Conservation (phyloP, 1,284 basidiomycete genomes). For the Pseudozyma thailandica region DNA sequence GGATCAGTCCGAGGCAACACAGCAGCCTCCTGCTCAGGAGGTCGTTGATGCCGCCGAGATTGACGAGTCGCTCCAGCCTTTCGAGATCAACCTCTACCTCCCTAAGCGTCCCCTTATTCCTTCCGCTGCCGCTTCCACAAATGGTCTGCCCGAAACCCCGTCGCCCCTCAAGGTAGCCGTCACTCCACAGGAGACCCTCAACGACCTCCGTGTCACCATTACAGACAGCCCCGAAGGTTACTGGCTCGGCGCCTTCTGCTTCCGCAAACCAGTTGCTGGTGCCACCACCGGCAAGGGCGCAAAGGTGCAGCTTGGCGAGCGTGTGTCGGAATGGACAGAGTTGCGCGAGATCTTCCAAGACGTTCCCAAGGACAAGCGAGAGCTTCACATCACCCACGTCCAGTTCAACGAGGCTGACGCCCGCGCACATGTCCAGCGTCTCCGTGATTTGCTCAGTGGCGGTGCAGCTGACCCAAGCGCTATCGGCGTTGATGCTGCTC, state of each 20-base stretch:
- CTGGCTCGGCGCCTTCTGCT: slow-evolving; percentile 67
- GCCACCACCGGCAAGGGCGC: slow-evolving; percentile 25
- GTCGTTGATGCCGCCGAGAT: slow-evolving; percentile 21
- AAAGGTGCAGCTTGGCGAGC: slow-evolving; percentile 49
- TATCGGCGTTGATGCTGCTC: slow-evolving; percentile 70
- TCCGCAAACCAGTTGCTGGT: slow-evolving; percentile 47
- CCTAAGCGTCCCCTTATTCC: slow-evolving; percentile 64
- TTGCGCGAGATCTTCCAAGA: slow-evolving; percentile 61
- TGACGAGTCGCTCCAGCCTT: slow-evolving; percentile 56
- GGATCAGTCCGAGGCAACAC: slow-evolving; percentile 13
- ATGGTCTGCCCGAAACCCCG: slow-evolving; percentile 64
- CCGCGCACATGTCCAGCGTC: slow-evolving; percentile 70
- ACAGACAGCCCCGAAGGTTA: slow-evolving; percentile 66
- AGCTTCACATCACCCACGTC: slow-evolving; percentile 67
- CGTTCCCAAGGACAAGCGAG: slow-evolving; percentile 54
- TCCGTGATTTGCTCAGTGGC: slow-evolving; percentile 71
- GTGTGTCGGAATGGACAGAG: slow-evolving; percentile 63
- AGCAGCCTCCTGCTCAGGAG: slow-evolving; percentile 5
- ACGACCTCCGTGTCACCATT: slow-evolving; percentile 65
- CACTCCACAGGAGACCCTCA: slow-evolving; percentile 65
- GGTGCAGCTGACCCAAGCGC: slow-evolving; percentile 69
- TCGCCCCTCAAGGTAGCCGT: slow-evolving; percentile 64
- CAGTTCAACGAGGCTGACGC: slow-evolving; percentile 72
- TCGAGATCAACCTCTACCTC: slow-evolving; percentile 64
- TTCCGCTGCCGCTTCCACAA: slow-evolving; percentile 38